Evolutionary conservation across 176 grass and related monocot species (phyloP), one percentile per base, ranked within the genome.

Genomic region (Metroxylon sagu): DNA sequence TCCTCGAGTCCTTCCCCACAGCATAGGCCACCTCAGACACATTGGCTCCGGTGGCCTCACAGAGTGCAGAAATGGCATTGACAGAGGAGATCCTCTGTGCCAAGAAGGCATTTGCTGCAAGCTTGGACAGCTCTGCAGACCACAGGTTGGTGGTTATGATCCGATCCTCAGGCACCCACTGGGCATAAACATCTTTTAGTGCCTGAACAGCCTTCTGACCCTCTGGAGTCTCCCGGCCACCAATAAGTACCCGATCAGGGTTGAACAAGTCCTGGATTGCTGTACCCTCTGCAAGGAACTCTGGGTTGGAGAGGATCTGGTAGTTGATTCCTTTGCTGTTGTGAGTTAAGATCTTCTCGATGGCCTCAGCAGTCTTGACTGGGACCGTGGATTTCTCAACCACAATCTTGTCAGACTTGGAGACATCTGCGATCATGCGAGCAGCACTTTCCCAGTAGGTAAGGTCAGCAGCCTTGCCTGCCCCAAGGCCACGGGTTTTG

Each of bases 361-460:
- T 10, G 6, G 49, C 14, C 16, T 65, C 62, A 4, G 21, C 62
- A 4, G 62, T 64, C 62, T 18, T 64, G 4, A 64, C 62, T 0
- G 62, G 62, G 1, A 64, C 62, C 0, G 48, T 64, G 12, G 62
- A 64, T 6, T 64, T 64, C 48, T 64, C 62, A 0, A 64, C 62
- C 62, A 64, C 62, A 27, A 64, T 64, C 48, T 64, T 64, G 19
- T 64, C 48, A 15, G 62, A 64, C 48, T 25, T 64, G 1, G 62
- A 64, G 21, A 51, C 19, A 27, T 64, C 62, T 12, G 62, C 62
- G 8, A 64, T 64, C 3, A 31, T 64, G 19, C 62, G 48, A 26
- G 62, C 62, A 6, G 62, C 62, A 17, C 62, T 64, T 25, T 64
- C 62, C 62, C 62, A 64, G 62, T 51, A 64, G 48, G 62, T 64